phyloP scores from a whole-genome alignment of 805 yeast genomes.

The Lipomyces orientalis region DNA sequence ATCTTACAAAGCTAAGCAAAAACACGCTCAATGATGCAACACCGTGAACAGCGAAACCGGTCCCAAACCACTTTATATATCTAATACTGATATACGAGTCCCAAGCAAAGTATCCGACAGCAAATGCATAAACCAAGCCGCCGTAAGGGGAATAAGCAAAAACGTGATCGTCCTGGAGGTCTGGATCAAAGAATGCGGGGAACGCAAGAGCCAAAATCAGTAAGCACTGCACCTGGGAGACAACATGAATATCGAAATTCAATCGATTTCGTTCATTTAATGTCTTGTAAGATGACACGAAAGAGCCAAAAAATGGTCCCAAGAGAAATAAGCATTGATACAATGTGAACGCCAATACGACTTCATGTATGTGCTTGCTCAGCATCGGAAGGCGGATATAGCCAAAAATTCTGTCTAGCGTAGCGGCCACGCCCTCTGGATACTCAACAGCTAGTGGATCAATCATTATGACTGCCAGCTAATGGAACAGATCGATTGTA shows the following conservation, averaged over 20 bases:
- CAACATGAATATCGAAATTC: constrained; percentile 90
- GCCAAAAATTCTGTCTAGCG: constrained; percentile 10
- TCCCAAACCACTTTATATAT: constrained; percentile 73
- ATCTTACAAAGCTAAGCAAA: constrained; percentile 53
- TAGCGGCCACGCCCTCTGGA: constrained; percentile 20
- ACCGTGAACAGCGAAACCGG: constrained; percentile 84
- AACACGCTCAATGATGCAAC: constrained; percentile 80
- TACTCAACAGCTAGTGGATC: constrained; percentile 35
- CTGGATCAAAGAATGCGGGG: constrained; percentile 67
- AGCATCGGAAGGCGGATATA: constrained; percentile 41
- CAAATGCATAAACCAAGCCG: constrained; percentile 72
- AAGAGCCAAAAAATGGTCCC: constrained; percentile 57
- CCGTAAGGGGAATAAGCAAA: constrained; percentile 77
- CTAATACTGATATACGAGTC: constrained; percentile 73
- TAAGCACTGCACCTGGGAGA: constrained; percentile 82
- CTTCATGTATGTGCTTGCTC: constrained; percentile 65
- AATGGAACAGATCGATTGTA: not conserved
- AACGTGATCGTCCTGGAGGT: constrained; percentile 57
- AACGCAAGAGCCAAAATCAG: constrained; percentile 62
- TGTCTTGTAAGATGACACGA: constrained; percentile 56
- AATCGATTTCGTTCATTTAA: constrained; percentile 54
- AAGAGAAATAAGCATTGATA: constrained; percentile 61
- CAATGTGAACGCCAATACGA: constrained; percentile 61
- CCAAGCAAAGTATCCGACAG: constrained; percentile 89
- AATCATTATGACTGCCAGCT: constrained; percentile 8